A percentile compares a stretch with the other conserved stretches of the same genome.
Evolutionary conservation across 2,329 filamentous ascomycete species (phyloP).

Genomic region (Periconia sp.): DNA sequence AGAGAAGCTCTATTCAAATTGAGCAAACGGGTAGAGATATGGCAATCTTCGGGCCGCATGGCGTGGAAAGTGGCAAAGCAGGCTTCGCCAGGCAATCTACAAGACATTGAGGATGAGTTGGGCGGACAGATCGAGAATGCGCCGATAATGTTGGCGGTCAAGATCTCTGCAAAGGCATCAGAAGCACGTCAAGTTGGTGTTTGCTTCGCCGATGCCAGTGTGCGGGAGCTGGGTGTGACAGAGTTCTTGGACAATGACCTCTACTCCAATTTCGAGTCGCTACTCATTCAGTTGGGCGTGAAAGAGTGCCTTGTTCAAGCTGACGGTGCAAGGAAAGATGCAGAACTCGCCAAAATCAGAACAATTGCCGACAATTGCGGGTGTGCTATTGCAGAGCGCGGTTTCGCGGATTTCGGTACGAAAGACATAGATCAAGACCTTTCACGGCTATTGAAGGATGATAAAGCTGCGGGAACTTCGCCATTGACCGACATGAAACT

Average conservation of each 20-base stretch:
- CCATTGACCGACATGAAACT: slow-evolving; percentile 92
- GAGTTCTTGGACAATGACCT: slow-evolving; percentile 99
- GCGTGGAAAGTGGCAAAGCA: slow-evolving; percentile 90
- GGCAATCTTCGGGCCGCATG: slow-evolving; percentile 76
- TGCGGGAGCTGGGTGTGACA: slow-evolving; percentile 91
- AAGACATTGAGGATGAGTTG: slow-evolving; percentile 95
- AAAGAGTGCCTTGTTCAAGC: slow-evolving; percentile 88
- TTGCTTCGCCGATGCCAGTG: slow-evolving; percentile 96
- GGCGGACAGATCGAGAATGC: slow-evolving; percentile 84
- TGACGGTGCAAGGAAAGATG: slow-evolving; percentile 79
- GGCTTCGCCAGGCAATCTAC: slow-evolving; percentile 92
- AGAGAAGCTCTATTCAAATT: slow-evolving; percentile 90
- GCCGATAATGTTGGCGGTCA: slow-evolving; percentile 93
- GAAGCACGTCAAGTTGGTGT: slow-evolving; percentile 89
- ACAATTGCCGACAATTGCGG: slow-evolving; percentile 92
- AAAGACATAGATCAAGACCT: slow-evolving; percentile 97
- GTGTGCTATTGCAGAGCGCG: slow-evolving; percentile 82
- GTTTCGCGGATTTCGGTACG: slow-evolving; percentile 74
- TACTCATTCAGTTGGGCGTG: slow-evolving; percentile 93
- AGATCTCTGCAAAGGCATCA: slow-evolving; percentile 82
- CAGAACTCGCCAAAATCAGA: slow-evolving; percentile 82
- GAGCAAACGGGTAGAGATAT: slow-evolving; percentile 89
- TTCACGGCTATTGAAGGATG: slow-evolving; percentile 82
- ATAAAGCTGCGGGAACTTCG: slow-evolving; percentile 72
- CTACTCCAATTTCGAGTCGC: slow-evolving; percentile 95